A percentile compares a stretch with the other conserved stretches of the same genome.
Conservation (phyloP, 148 eudicot species). For the Euryodendron excelsum region DNA sequence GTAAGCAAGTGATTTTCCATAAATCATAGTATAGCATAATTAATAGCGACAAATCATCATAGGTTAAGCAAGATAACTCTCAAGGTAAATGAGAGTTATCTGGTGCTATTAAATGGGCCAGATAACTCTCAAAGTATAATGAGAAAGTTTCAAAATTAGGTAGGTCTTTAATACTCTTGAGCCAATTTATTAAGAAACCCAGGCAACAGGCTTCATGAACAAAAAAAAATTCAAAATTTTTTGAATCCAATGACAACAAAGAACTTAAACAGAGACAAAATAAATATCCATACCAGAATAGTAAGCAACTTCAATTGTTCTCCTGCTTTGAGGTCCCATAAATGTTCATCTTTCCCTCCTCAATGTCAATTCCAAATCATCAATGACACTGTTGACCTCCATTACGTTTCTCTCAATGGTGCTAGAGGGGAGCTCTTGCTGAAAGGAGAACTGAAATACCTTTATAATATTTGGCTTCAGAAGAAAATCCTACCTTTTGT, state of each 20-base stretch:
- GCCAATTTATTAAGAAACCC: background rate
- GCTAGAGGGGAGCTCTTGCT: background rate
- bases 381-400: background rate
- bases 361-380: background rate
- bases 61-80: background rate
- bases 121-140: background rate
- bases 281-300: background rate
- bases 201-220: background rate
- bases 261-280: background rate
- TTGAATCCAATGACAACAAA: conserved; percentile 4
- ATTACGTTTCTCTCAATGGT: background rate
- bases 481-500: background rate
- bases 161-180: background rate
- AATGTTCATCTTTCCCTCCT: background rate
- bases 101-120: background rate
- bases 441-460: background rate
- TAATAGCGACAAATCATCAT: background rate
- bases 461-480: background rate
- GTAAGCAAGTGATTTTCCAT: background rate
- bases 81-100: too few species aligned
- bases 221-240: background rate
- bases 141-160: background rate
- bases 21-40: background rate
- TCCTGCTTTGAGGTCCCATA: background rate
- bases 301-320: background rate